Conservation (phyloP, 108 stramenopile genomes). For the Bacterosira constricta region DNA sequence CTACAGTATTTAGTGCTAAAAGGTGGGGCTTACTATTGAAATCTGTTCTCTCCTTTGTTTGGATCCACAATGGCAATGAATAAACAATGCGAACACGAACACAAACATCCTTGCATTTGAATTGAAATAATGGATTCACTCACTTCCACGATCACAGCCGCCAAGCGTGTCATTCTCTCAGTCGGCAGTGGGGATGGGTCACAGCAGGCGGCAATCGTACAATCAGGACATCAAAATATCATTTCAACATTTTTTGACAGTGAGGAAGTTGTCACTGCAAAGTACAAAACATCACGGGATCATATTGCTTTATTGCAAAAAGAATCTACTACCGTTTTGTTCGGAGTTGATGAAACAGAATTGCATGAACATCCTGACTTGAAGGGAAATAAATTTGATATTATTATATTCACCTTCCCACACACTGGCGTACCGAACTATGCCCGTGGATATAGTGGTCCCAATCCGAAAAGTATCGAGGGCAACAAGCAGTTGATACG, state of each 20-base stretch:
- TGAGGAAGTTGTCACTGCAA: conserved; percentile 8
- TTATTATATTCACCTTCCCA: conserved; percentile 23
- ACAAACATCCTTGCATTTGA: too few relatives aligned
- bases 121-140: conserved; percentile 1
- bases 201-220: conserved; percentile 17
- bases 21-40: too few relatives aligned
- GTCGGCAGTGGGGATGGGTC: conserved; percentile 18
- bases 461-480: conserved; percentile 12
- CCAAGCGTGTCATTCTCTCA: conserved; percentile 12
- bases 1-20: too few relatives aligned
- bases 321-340: conserved; percentile 1
- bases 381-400: conserved; percentile 14
- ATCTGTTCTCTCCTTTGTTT: too few relatives aligned
- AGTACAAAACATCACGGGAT: conserved; percentile 8
- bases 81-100: too few relatives aligned
- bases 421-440: conserved; percentile 16
- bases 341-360: conserved; percentile 16
- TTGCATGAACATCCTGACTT: conserved; percentile 4
- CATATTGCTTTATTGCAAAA: conserved; percentile 1
- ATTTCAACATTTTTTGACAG: conserved; percentile 15
- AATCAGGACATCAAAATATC: conserved; percentile 16
- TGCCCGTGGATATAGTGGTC: background rate
- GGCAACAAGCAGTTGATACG: conserved; percentile 7
- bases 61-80: too few relatives aligned
- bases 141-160: conserved; percentile 11